A percentile compares a stretch with the other conserved stretches of the same genome.
These are phyloP conservation scores for Acanthamoeba castellanii DNA, from an alignment of 208 protist genomes.

Conservation along the genomic window DNA sequence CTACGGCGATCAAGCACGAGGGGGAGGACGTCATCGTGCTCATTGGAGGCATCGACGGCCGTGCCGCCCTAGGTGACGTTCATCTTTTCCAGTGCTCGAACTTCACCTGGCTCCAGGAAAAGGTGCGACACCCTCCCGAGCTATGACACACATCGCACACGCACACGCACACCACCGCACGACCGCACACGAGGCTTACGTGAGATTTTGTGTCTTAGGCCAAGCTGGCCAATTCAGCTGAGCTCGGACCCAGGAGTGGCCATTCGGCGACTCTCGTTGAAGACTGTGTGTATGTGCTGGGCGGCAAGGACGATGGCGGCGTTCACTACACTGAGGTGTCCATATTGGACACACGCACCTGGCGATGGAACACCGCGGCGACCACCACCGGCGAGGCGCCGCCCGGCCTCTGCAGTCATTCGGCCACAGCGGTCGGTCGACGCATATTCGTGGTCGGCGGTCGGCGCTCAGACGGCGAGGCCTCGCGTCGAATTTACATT, in stretches of 20 bases:
- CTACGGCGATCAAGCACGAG: conserved; percentile 13
- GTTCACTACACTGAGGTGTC: conserved; percentile 17
- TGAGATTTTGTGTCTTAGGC: background rate
- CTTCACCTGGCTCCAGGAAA: conserved; percentile 22
- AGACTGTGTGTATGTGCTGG: conserved; percentile 21
- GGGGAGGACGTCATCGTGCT: conserved; percentile 42
- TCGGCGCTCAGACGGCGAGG: background rate
- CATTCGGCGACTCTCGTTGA: conserved; percentile 58
- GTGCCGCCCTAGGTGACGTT: background rate
- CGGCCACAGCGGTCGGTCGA: background rate
- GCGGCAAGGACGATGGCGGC: conserved; percentile 56
- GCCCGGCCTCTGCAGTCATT: conserved; percentile 30
- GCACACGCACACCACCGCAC: background rate
- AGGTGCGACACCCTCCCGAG: background rate
- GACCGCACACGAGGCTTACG: background rate
- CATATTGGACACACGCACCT: conserved; percentile 27
- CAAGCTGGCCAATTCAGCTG: conserved; percentile 3
- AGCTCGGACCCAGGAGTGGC: background rate
- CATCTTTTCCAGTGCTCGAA: conserved; percentile 50
- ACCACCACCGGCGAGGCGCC: conserved; percentile 39
- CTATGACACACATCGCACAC: background rate
- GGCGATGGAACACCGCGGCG: background rate
- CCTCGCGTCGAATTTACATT: background rate
- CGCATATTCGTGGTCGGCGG: conserved; percentile 45
- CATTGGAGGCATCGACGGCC: conserved; percentile 40